phyloP scores from a whole-genome alignment of 805 yeast genomes.

The Brettanomyces bruxellensis region DNA sequence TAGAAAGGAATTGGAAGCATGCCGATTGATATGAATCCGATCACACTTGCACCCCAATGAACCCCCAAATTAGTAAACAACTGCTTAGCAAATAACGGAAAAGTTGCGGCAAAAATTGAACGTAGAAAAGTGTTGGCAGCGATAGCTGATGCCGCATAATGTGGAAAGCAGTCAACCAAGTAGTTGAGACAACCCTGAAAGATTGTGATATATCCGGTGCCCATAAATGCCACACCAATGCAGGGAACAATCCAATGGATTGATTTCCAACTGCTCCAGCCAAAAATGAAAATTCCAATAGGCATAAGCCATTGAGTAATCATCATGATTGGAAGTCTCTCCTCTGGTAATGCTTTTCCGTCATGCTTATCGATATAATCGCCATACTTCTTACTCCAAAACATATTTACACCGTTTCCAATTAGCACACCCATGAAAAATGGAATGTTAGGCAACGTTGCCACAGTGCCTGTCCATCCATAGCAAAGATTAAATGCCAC shows the following conservation, averaged over 20 bases:
- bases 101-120: slow-evolving; percentile 57
- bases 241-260: slow-evolving; percentile 47
- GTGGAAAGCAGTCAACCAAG: slow-evolving; percentile 61
- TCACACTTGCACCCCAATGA: slow-evolving; percentile 65
- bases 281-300: slow-evolving; percentile 53
- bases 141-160: slow-evolving; percentile 51
- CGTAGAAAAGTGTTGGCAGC: slow-evolving; percentile 55
- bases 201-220: slow-evolving; percentile 50
- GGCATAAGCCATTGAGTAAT: slow-evolving; percentile 45
- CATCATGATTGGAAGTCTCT: slow-evolving; percentile 48
- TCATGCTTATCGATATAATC: slow-evolving; percentile 16
- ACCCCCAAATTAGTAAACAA: slow-evolving; percentile 51
- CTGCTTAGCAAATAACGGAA: slow-evolving; percentile 55
- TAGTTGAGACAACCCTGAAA: slow-evolving; percentile 63
- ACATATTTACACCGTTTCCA: slow-evolving; percentile 28
- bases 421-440: slow-evolving; percentile 29
- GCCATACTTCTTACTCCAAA: slow-evolving; percentile 11
- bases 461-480: slow-evolving; percentile 25
- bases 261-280: slow-evolving; percentile 44
- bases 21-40: slow-evolving; percentile 48
- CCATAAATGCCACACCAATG: slow-evolving; percentile 53
- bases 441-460: slow-evolving; percentile 28
- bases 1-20: slow-evolving; percentile 58
- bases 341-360: slow-evolving; percentile 51
- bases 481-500: slow-evolving; percentile 23